A percentile compares a stretch with the other conserved stretches of the same genome.
Conservation (phyloP, 805 yeast genomes). For the Hanseniaspora pseudoguilliermondii region DNA sequence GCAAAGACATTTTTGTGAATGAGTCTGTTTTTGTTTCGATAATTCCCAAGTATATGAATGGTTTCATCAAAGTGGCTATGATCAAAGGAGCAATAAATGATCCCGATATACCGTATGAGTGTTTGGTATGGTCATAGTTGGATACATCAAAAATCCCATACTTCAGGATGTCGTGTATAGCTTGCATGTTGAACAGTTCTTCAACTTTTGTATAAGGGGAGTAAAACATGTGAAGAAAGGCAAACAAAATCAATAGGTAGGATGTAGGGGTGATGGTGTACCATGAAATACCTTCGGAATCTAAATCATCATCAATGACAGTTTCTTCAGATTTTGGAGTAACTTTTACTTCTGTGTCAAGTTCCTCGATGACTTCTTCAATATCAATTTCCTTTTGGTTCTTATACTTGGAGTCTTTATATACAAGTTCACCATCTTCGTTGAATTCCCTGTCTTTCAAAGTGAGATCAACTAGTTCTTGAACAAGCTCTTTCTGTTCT, state of each 20-base stretch:
- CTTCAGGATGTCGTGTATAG: slow-evolving; percentile 65
- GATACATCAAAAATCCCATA: slow-evolving; percentile 38
- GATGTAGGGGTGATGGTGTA: slow-evolving; percentile 5
- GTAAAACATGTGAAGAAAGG: slow-evolving; percentile 37
- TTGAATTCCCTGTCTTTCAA: slow-evolving; percentile 5
- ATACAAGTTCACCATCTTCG: slow-evolving; percentile 6
- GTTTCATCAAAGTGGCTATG: slow-evolving; percentile 37
- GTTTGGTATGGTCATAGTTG: slow-evolving; percentile 57
- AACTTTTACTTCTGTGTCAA: slow-evolving; percentile 15
- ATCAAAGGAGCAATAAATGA: slow-evolving; percentile 63
- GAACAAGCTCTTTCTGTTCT: slow-evolving; percentile 8
- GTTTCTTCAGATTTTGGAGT: background rate
- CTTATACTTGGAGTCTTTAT: slow-evolving; percentile 6
- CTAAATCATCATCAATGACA: slow-evolving; percentile 5
- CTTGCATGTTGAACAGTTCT: slow-evolving; percentile 85
- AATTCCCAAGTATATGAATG: slow-evolving; percentile 19
- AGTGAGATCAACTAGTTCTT: slow-evolving; percentile 7
- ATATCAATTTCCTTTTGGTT: slow-evolving; percentile 17
- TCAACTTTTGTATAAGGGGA: slow-evolving; percentile 88
- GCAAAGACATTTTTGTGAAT: slow-evolving; percentile 24
- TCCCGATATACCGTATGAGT: slow-evolving; percentile 85
- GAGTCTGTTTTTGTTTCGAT: slow-evolving; percentile 10
- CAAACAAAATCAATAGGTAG: slow-evolving; percentile 33
- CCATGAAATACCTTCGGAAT: background rate
- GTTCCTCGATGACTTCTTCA: slow-evolving; percentile 18